Evolutionary conservation across 2,329 filamentous ascomycete genomes (phyloP), one percentile per base, ranked within the genome.

Genomic region (Xylariales sp.): DNA sequence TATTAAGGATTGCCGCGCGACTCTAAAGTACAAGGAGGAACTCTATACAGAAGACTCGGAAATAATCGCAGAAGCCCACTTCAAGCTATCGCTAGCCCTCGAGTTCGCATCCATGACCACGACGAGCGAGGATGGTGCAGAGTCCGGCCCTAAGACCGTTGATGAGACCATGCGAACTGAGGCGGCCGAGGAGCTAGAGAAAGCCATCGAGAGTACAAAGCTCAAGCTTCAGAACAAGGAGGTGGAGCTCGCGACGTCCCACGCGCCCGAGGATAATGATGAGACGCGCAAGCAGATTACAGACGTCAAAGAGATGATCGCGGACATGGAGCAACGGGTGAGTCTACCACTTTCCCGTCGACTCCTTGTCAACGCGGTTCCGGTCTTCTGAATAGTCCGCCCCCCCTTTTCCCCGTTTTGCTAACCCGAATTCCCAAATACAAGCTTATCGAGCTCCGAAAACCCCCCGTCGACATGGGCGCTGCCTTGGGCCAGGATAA

Each of bases 31-130:
- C 75, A 97, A 97, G 81, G 82, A 92, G 73, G 86, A 91, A 58
- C 86, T 98, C 2, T 94, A 93, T 77, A 87, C 93, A 0, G 86
- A 91, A 57, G 93, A 97, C 69, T 93, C 93, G 14, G 92, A 94
- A 74, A 87, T 97, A 59, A 87, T 98, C 64, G 95, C 96, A 49
- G 96, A 99, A 83, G 95, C 93, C 16, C 94, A 99, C 82, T 99
- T 92, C 84, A 98, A 97, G 81, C 90, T 99, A 32, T 97, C 95
- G 0, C 87, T 99, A 16, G 96, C 96, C 0, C 87, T 99, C 34
- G 96, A 99, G 78, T 98, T 98, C 74, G 93, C 93, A 3, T 96
- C 93, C 0, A 89, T 96, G 53, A 92, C 90, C 5, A 85, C 84
- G 18, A 84, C 87, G 1, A 81, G 84, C 12, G 86, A 86, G 16